Base-by-base conservation (phyloP, 1,284 basidiomycete genomes). In the Athelia sp. region DNA sequence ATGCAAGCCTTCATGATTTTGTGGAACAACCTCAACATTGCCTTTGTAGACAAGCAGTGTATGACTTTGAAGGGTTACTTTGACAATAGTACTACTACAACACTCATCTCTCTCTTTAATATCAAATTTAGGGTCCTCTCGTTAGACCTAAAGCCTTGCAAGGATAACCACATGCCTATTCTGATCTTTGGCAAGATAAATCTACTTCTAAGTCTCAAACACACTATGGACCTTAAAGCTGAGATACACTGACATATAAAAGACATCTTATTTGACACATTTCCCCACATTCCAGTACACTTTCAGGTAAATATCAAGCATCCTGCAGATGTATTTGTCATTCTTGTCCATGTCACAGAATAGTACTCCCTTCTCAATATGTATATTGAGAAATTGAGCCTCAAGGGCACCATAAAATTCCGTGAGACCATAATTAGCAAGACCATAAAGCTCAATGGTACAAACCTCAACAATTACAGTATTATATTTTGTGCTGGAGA, bases 301-400 rank as follows among this genome's bases (percentile, higher is more conserved):
- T 43, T 43, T 21, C 11, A 43, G 40, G 40, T 13, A 13, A 13
- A 43, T 10, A 21, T 13, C 19, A 21, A 11, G 6, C 11, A 23
- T 9, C 2, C 32, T 17, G 43, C 50, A 2, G 17, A 2, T 24
- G 36, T 50, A 3, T 21, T 21, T 18, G 26, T 4, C 1, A 52
- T 52, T 11, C 51, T 43, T 2, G 1, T 52, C 32, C 50, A 52
- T 26, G 46, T 47, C n/a, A 51, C 51, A 1, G 50, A 51, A 24
- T 43, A 52, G 18, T 47, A 52, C 26, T 43, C 51, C 3, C 23
- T 52, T 24, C 51, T 50, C 13, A 50, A 43, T 11, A 52, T 52
- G 51, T 18, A 51, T 21, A 50, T 52, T 43, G 51, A 52, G 32
- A 50, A 52, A 34, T 52, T 50, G 21, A 52, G 51, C 40, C 50